Evolutionary conservation across 2,329 filamentous ascomycete species (phyloP).

Genomic region (Trichoderma citrinoviride): DNA sequence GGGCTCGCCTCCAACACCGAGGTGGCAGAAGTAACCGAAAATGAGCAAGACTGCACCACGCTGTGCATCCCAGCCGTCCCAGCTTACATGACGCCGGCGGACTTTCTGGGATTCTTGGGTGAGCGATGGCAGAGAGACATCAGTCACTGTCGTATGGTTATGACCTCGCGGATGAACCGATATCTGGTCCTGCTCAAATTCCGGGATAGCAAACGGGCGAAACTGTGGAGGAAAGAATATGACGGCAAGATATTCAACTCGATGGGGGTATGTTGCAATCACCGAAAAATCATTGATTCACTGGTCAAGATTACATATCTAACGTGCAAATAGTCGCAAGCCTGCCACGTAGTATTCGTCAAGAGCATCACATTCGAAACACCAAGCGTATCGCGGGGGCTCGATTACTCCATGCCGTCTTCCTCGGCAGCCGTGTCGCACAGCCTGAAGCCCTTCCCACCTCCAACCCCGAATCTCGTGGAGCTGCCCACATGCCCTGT

Average conservation of each 20-base stretch:
- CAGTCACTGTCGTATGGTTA: constrained; percentile 90
- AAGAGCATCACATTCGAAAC: constrained; percentile 84
- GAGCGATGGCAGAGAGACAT: constrained; percentile 82
- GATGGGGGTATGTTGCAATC: constrained; percentile 63
- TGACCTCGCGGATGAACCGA: constrained; percentile 82
- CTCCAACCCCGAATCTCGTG: constrained; percentile 74
- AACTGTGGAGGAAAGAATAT: constrained; percentile 78
- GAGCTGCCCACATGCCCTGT: constrained; percentile 96
- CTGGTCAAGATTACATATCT: too few relatives aligned
- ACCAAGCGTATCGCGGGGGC: constrained; percentile 47
- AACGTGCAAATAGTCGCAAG: constrained; percentile 65
- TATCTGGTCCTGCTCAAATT: constrained; percentile 98
- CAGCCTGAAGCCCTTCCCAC: constrained; percentile 59
- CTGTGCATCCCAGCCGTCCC: constrained; percentile 93
- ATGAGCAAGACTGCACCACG: constrained; percentile 70
- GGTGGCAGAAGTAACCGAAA: constrained; percentile 32
- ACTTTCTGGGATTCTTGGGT: constrained; percentile 88
- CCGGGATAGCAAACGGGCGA: constrained; percentile 68
- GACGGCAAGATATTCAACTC: constrained; percentile 92
- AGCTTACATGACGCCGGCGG: constrained; percentile 85
- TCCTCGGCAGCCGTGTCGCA: constrained; percentile 41
- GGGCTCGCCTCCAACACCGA: constrained; percentile 43
- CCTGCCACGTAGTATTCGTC: constrained; percentile 92
- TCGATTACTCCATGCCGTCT: constrained; percentile 61
- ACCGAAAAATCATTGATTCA: constrained; percentile 22